Conservation (phyloP, 306 rosid genomes). For the Dryas drummondii region DNA sequence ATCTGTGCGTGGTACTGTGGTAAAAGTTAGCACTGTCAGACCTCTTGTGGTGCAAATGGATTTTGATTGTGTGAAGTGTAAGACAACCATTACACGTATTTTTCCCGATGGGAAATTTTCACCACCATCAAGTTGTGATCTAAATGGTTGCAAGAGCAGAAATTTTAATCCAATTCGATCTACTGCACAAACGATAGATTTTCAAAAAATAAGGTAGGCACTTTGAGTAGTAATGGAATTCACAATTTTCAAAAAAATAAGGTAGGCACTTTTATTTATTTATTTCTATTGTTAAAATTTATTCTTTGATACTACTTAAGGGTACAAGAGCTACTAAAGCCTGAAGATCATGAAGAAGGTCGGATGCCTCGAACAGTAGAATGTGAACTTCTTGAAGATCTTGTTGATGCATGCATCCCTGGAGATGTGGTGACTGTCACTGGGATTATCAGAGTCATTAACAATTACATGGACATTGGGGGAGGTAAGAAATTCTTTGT, state of each 20-base stretch:
- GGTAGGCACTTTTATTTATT: conserved; percentile 38
- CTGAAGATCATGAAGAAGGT: conserved; percentile 95
- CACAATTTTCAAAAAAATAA: conserved; percentile 47
- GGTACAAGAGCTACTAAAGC: conserved; percentile 75
- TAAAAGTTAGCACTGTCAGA: conserved; percentile 76
- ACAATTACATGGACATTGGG: conserved; percentile 92
- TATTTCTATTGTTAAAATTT: background rate
- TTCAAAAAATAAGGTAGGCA: conserved; percentile 82
- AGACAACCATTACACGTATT: conserved; percentile 49
- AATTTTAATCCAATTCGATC: conserved; percentile 64
- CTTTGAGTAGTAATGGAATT: background rate
- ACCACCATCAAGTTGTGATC: conserved; percentile 67
- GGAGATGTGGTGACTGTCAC: conserved; percentile 95
- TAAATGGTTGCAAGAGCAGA: conserved; percentile 93
- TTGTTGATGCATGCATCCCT: conserved; percentile 94
- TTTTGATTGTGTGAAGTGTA: conserved; percentile 81
- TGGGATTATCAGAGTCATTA: conserved; percentile 86
- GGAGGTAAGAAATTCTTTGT: conserved; percentile 56
- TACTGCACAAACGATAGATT: conserved; percentile 74
- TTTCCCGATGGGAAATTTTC: conserved; percentile 93
- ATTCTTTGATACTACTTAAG: conserved; percentile 31
- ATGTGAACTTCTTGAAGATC: conserved; percentile 87
- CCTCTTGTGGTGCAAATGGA: conserved; percentile 81
- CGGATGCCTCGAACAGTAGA: conserved; percentile 96
- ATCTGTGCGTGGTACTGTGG: conserved; percentile 90